phyloP scores from a whole-genome alignment of 2,329 filamentous ascomycete genomes.

The Didymosphaeria variabile region DNA sequence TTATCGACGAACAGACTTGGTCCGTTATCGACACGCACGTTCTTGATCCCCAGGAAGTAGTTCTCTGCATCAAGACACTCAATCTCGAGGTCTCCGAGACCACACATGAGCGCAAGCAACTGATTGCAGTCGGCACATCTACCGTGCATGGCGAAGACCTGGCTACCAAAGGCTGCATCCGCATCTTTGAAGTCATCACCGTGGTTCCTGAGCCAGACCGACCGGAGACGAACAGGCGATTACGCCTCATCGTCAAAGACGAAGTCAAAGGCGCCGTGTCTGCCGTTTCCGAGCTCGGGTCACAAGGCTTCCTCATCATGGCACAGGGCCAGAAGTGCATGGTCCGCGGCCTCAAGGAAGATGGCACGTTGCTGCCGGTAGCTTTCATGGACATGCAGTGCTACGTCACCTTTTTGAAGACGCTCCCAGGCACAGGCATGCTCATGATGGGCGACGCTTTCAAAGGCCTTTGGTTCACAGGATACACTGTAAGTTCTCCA shows the following conservation, averaged over 20 bases:
- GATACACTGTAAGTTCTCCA: conserved; percentile 72
- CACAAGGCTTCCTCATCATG: conserved; percentile 85
- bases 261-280: conserved; percentile 94
- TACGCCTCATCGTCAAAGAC: conserved; percentile 88
- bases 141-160: conserved; percentile 90
- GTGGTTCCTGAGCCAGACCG: conserved; percentile 89
- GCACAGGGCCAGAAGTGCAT: conserved; percentile 98
- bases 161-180: conserved; percentile 82
- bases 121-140: conserved; percentile 86
- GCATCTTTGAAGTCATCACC: conserved; percentile 89
- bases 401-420: conserved; percentile 86
- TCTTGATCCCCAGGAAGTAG: conserved; percentile 77
- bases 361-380: conserved; percentile 89
- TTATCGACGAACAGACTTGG: conserved; percentile 81
- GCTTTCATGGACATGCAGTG: conserved; percentile 98
- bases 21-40: conserved; percentile 78
- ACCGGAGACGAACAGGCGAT: conserved; percentile 83
- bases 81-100: conserved; percentile 90
- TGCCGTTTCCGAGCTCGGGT: conserved; percentile 82
- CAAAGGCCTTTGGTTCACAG: conserved; percentile 95
- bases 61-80: conserved; percentile 83
- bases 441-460: conserved; percentile 88
- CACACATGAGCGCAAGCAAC: conserved; percentile 83
- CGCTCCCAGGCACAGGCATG: conserved; percentile 82
- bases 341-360: conserved; percentile 94